Conservation (phyloP, 768 basidiomycete species). For the Chiua virens region DNA sequence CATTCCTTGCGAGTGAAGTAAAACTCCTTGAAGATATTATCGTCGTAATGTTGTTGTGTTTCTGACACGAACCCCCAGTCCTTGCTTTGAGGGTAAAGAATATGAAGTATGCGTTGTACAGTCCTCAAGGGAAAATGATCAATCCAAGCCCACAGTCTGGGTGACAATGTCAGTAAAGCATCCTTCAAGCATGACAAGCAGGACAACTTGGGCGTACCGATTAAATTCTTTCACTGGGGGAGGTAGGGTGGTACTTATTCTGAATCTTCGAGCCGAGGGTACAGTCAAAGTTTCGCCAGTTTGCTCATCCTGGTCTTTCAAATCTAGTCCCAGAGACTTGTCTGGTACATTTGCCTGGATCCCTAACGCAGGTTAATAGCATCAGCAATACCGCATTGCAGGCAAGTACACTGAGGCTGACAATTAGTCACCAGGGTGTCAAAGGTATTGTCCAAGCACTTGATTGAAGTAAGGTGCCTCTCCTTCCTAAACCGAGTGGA, state of each 20-base stretch:
- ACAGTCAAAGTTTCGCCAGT: conserved; percentile 32
- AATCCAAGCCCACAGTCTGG: conserved; percentile 32
- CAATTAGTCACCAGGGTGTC: conserved; percentile 31
- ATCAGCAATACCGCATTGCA: conserved; percentile 1
- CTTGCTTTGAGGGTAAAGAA: conserved; percentile 41
- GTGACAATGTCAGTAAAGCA: not conserved
- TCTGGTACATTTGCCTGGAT: conserved; percentile 28
- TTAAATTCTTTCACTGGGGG: conserved; percentile 33
- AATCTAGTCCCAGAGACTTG: conserved; percentile 22
- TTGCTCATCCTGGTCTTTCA: conserved; percentile 25
- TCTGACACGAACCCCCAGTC: conserved; percentile 45
- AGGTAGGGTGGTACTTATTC: conserved; percentile 22
- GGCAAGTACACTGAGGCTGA: conserved; percentile 7
- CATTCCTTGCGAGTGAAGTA: conserved; percentile 38
- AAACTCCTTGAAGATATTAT: conserved; percentile 45
- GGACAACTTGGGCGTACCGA: conserved; percentile 19
- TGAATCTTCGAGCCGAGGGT: conserved; percentile 32
- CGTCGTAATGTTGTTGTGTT: conserved; percentile 34
- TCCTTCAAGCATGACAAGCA: not conserved
- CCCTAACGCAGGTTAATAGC: conserved; percentile 17
- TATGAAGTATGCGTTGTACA: conserved; percentile 41
- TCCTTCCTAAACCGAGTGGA: conserved; percentile 32
- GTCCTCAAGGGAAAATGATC: conserved; percentile 35
- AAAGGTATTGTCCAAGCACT: conserved; percentile 25
- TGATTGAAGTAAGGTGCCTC: conserved; percentile 33